Conservation (phyloP, 169 alveolate species). For the Eimeria zaria region DNA sequence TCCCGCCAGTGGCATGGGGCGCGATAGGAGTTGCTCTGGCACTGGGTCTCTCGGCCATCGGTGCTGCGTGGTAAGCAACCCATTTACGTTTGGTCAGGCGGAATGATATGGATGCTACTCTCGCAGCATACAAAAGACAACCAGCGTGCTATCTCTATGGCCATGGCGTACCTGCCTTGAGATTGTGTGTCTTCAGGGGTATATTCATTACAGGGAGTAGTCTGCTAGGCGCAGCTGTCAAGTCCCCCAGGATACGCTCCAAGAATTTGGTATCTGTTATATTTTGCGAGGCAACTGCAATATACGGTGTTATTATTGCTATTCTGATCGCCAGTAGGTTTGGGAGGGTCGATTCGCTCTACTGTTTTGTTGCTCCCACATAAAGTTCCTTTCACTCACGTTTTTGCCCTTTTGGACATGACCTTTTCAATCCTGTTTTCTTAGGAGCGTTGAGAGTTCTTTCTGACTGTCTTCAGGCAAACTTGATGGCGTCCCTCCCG, state of each 20-base stretch:
- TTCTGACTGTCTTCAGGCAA: slow-evolving; percentile 7
- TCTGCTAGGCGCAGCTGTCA: slow-evolving; percentile 99
- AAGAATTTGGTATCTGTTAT: slow-evolving; percentile 99
- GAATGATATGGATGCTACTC: neutral
- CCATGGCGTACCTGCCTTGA: neutral
- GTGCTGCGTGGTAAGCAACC: slow-evolving; percentile 87
- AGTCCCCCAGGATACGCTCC: slow-evolving; percentile 99
- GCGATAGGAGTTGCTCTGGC: slow-evolving; percentile 88
- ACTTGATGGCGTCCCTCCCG: slow-evolving; percentile 75
- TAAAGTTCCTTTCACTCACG: neutral
- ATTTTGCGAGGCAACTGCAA: slow-evolving; percentile 99
- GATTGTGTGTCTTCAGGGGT: slow-evolving; percentile 91
- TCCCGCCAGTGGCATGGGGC: slow-evolving; percentile 84
- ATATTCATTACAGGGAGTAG: slow-evolving; percentile 99
- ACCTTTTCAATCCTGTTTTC: neutral
- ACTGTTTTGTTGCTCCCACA: neutral
- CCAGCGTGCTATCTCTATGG: neutral
- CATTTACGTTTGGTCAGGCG: no score
- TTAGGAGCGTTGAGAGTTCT: neutral
- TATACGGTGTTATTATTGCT: slow-evolving; percentile 98
- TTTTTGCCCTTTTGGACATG: neutral
- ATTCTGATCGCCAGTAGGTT: slow-evolving; percentile 91
- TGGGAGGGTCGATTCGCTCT: neutral
- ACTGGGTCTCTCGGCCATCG: slow-evolving; percentile 88
- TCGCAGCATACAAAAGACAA: neutral